Evolutionary conservation across 2,329 filamentous ascomycete genomes (phyloP), one percentile per base, ranked within the genome.

Genomic region (Dactylellina haptotyla): DNA sequence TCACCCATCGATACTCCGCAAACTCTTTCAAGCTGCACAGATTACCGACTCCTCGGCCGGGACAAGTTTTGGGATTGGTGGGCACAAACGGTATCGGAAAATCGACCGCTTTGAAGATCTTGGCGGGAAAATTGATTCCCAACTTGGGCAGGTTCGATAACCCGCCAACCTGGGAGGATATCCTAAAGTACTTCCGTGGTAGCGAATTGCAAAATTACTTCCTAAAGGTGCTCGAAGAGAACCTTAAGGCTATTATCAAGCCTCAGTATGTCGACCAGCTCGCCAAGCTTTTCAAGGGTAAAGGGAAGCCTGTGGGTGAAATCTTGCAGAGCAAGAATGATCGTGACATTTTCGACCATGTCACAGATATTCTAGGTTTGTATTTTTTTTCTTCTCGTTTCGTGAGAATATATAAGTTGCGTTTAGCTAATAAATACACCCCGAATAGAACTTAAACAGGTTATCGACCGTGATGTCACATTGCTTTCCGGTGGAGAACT

Each of bases 81-180:
- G 96, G 95, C 82, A 98, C 95, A 79, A 99, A 99, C 88, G 95
- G 96, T 92, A 99, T 98, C 79, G 95, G 95, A 83, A 99, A 99
- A 88, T 97, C 93, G 84, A 99, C 95, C n/a, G 96, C 95, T 6
- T 85, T 99, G 82, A 99, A 99, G 86, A 97, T 99, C 81, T 88
- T 99, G 79, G 96, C 92, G 80, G 95, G 95, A 80, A 99, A 98
- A 84, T 86, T 99, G 79, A 99, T 99, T 88, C 95, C 95, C 72
- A 99, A 99, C 82, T 83, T 99, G 83, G 95, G 96, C 77, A 87
- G 90, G 80, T 97, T 91, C 81, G 93, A 98, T 77, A 96, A 98
- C 83, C 94, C 95, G 6, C 96, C 95, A 12, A 95, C 99, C 82
- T 99, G 96, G 95, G 93, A 98, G 84, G 95, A 98, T 83, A 96